Percentiles rank a stretch among this genome's conserved stretches.
phyloP scores from a whole-genome alignment of 345 rosid genomes.

The Anastatica hierochuntica region DNA sequence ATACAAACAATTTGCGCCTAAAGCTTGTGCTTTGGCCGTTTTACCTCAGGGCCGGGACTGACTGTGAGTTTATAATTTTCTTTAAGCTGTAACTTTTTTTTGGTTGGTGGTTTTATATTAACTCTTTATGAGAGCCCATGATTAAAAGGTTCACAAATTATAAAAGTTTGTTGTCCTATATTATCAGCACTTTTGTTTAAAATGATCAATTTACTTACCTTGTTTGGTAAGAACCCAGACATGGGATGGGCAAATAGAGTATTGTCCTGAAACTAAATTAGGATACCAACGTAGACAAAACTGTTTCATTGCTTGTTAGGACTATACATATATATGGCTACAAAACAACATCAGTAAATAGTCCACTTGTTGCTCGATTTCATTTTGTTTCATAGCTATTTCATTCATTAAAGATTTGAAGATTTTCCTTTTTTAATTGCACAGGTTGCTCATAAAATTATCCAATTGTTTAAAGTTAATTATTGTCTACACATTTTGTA shows the following conservation, averaged over 20 bases:
- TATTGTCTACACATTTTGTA: constrained; percentile 8
- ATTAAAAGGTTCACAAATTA: not conserved
- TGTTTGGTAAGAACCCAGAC: constrained; percentile 12
- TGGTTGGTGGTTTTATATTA: not conserved
- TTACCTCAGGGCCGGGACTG: no score
- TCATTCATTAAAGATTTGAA: constrained; percentile 2
- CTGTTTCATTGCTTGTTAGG: constrained; percentile 1
- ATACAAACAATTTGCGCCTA: no score
- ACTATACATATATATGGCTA: not conserved
- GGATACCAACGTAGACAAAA: constrained; percentile 9
- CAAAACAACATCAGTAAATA: not conserved
- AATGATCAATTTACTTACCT: constrained; percentile 12
- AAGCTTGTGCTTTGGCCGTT: no score
- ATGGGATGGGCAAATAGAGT: constrained; percentile 11
- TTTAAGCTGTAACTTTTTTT: not conserved
- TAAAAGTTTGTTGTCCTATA: constrained; percentile 1
- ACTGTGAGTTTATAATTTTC: not conserved
- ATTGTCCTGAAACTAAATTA: constrained; percentile 15
- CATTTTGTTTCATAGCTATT: constrained; percentile 7
- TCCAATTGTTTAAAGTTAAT: no score
- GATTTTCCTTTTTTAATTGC: no score
- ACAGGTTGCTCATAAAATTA: no score
- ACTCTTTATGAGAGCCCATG: not conserved
- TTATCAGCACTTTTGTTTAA: not conserved
- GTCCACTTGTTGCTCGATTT: constrained; percentile 20